Evolutionary conservation across 78 protist species (phyloP).

Genomic region (Dictyostelium purpureum): DNA sequence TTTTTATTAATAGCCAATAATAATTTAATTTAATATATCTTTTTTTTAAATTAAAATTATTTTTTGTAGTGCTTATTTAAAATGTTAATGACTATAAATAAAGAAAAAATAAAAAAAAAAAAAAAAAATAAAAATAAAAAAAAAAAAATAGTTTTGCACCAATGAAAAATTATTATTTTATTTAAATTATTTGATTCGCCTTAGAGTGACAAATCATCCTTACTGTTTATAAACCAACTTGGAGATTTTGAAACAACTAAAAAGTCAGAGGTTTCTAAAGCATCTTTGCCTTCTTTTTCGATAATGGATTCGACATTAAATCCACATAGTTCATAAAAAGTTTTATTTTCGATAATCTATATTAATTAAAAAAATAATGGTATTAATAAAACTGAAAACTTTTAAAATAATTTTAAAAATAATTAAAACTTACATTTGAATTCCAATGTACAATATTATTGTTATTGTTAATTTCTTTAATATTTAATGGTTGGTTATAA

Average conservation of each 20-base stretch:
- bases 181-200: too few relatives aligned
- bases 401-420: too few relatives aligned
- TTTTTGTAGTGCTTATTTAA: too few relatives aligned
- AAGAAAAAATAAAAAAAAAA: too few relatives aligned
- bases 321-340: neutral
- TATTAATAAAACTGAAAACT: neutral
- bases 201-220: neutral
- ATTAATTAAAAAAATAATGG: neutral
- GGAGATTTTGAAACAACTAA: slow-evolving; percentile 1
- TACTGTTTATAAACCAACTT: neutral
- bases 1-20: too few relatives aligned
- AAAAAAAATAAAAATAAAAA: too few relatives aligned
- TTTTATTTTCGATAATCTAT: neutral
- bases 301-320: neutral
- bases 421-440: neutral
- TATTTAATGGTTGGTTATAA: neutral
- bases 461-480: neutral
- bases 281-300: too few relatives aligned
- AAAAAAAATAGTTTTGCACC: too few relatives aligned
- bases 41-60: too few relatives aligned
- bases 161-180: too few relatives aligned
- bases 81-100: too few relatives aligned
- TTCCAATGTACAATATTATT: neutral
- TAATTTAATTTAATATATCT: too few relatives aligned
- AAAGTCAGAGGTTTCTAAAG: neutral